Evolutionary conservation across 2,329 filamentous ascomycete genomes (phyloP).

Genomic region (Thielaviopsis euricoi): DNA sequence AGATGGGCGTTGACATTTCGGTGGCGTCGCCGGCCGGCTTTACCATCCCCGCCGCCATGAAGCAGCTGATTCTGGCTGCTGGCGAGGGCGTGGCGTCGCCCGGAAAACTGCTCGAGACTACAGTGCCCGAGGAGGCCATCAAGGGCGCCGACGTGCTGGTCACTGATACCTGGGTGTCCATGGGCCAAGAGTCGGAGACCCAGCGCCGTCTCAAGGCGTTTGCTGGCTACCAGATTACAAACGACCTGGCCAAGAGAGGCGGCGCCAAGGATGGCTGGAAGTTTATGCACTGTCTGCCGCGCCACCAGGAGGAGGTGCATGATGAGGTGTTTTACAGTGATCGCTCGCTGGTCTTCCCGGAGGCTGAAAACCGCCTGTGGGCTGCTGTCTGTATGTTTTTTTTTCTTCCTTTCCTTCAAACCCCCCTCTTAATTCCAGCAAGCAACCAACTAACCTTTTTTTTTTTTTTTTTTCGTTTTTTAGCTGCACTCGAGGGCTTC

Average conservation of each 20-base stretch:
- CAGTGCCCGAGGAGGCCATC: slow-evolving; percentile 67
- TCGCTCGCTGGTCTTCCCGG: slow-evolving; percentile 75
- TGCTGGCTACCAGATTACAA: slow-evolving; percentile 79
- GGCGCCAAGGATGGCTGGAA: slow-evolving; percentile 83
- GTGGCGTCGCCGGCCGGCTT: slow-evolving; percentile 81
- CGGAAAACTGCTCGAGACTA: slow-evolving; percentile 59
- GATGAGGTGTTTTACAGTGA: slow-evolving; percentile 89
- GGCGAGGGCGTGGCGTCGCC: slow-evolving; percentile 37
- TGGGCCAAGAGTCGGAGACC: slow-evolving; percentile 87
- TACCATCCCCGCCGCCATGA: slow-evolving; percentile 61
- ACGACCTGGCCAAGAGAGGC: slow-evolving; percentile 64
- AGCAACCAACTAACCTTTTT: neutral
- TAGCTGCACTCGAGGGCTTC: slow-evolving; percentile 68
- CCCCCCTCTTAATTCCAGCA: no score
- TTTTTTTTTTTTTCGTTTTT: no score
- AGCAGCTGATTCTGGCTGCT: slow-evolving; percentile 50
- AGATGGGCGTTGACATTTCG: slow-evolving; percentile 70
- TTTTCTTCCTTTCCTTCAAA: neutral
- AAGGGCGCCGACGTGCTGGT: slow-evolving; percentile 78
- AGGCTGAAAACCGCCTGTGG: slow-evolving; percentile 91
- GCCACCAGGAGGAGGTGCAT: slow-evolving; percentile 80
- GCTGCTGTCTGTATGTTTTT: slow-evolving; percentile 55
- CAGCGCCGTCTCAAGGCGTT: slow-evolving; percentile 66
- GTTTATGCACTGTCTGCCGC: slow-evolving; percentile 96
- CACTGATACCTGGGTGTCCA: slow-evolving; percentile 95